Evolutionary conservation across 1,139 yeast genomes (phyloP).

Genomic region (Saccharomyces hybrid): DNA sequence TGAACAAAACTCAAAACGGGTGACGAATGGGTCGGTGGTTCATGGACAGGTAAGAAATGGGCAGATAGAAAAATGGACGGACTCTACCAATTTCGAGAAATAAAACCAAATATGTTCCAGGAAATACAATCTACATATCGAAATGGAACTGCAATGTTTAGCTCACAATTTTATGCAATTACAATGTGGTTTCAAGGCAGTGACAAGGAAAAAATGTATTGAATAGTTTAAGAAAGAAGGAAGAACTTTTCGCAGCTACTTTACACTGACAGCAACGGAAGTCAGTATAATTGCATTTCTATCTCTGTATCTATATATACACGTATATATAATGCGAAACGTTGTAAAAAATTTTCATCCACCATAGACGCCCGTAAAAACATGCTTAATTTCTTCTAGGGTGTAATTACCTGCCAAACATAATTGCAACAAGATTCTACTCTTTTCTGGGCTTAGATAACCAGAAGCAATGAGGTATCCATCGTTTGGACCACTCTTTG

Average conservation of each 20-base stretch:
- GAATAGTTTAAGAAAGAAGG: background rate
- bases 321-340: background rate
- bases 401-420: conserved; percentile 43
- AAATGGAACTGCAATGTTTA: background rate
- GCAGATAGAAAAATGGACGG: too few species aligned
- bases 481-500: conserved; percentile 23
- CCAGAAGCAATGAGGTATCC: conserved; percentile 49
- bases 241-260: background rate
- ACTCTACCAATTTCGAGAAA: too few species aligned
- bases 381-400: conserved; percentile 38
- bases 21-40: too few species aligned
- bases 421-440: conserved; percentile 53
- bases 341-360: conserved; percentile 23
- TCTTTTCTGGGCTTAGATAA: conserved; percentile 60
- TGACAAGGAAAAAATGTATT: background rate
- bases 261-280: background rate
- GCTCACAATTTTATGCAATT: background rate
- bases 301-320: background rate
- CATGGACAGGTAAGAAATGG: too few species aligned
- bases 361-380: conserved; percentile 43
- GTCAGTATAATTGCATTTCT: background rate
- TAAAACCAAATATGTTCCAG: background rate
- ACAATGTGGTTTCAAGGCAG: background rate
- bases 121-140: background rate
- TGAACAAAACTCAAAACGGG: too few species aligned